Conservation (phyloP, 306 rosid genomes). For the cucumber (Cucumis sativus) region DNA sequence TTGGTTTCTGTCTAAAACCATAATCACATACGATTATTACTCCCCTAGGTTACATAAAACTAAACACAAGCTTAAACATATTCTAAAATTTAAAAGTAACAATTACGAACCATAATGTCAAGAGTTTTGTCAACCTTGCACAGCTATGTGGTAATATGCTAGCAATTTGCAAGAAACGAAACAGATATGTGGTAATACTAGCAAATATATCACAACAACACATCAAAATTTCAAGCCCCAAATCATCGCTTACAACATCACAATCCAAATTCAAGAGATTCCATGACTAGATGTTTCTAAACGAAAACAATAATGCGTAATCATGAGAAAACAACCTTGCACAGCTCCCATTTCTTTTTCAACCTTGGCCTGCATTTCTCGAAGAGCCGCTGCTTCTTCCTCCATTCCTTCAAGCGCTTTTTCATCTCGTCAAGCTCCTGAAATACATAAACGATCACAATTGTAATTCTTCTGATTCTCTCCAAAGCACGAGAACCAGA, state of each 20-base stretch:
- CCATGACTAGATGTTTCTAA: neutral
- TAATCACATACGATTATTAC: neutral
- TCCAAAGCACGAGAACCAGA: neutral
- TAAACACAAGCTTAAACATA: neutral
- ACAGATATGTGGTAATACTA: neutral
- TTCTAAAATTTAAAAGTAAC: neutral
- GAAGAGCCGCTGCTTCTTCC: conserved; percentile 94
- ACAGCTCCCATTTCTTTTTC: conserved; percentile 90
- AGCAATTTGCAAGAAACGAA: neutral
- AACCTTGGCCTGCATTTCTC: conserved; percentile 96
- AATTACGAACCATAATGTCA: neutral
- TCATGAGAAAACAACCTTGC: conserved; percentile 49
- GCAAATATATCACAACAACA: neutral
- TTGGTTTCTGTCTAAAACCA: neutral
- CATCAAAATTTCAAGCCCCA: neutral
- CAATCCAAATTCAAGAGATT: neutral
- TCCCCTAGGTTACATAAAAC: neutral
- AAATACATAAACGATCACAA: neutral
- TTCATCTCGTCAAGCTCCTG: conserved; percentile 91
- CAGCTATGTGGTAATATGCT: too few relatives aligned
- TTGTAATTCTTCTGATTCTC: neutral
- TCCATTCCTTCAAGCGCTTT: conserved; percentile 93
- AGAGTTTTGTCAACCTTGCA: too few relatives aligned
- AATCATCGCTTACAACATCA: neutral
- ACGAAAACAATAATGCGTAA: neutral